Percentiles rank a stretch among this genome's conserved stretches.
Conservation (phyloP, 164 flowering plant genomes). For the Brasenia schreberi region DNA sequence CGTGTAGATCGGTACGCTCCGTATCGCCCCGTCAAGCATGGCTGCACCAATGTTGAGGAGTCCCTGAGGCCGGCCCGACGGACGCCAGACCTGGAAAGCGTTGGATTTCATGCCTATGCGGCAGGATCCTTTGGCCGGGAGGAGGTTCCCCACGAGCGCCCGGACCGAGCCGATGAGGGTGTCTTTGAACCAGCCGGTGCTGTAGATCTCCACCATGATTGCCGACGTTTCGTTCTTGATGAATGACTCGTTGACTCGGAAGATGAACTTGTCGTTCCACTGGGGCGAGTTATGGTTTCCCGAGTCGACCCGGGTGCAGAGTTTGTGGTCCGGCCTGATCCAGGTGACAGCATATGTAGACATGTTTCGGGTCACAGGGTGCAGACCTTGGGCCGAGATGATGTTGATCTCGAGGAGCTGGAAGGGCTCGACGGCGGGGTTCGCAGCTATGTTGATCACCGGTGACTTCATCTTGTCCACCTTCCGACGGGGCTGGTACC, state of each 20-base stretch:
- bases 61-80: constrained; percentile 88
- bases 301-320: constrained; percentile 52
- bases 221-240: constrained; percentile 53
- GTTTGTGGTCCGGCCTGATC: constrained; percentile 56
- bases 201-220: constrained; percentile 60
- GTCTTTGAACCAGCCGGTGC: constrained; percentile 34
- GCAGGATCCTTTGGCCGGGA: constrained; percentile 9
- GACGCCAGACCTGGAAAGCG: constrained; percentile 74
- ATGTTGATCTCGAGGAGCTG: constrained; percentile 74
- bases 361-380: constrained; percentile 34
- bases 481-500: neutral
- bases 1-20: constrained; percentile 76
- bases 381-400: constrained; percentile 77
- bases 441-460: neutral
- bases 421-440: constrained; percentile 16
- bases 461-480: neutral
- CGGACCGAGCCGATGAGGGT: constrained; percentile 66
- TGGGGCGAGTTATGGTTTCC: constrained; percentile 47
- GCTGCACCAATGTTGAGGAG: constrained; percentile 76
- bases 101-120: constrained; percentile 42
- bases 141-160: constrained; percentile 52
- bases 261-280: constrained; percentile 93
- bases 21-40: constrained; percentile 57
- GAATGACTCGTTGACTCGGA: constrained; percentile 66
- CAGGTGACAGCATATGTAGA: constrained; percentile 67